Base-by-base conservation (phyloP, 805 yeast genomes). In the Lipomyces spencermartinsiae region DNA sequence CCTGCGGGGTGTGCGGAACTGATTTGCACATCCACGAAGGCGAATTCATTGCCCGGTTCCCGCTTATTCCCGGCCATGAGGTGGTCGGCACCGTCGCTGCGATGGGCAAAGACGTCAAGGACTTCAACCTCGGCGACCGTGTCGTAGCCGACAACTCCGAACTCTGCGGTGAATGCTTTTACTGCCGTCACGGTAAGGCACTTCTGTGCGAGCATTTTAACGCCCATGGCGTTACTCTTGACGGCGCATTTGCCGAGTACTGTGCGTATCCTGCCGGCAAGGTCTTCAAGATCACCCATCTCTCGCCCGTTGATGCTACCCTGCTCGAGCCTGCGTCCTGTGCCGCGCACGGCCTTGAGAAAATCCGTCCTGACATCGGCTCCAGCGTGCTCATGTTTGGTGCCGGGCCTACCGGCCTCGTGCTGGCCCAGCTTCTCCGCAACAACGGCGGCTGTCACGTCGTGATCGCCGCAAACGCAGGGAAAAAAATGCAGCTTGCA, bases 91-190 rank as follows among this genome's bases (percentile, higher is more conserved):
- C 55, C 10, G 71, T 69, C n/a, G 71, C 70, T 35, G 71, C 71
- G 10, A 25, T 67, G 34, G 71, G 71, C 56, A 62, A 63, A 25
- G 64, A 62, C 8, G 71, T 69, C 54, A 69, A 46, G 33, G 65
- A 51, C 10, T 67, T 69, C 56, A 29, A 33, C 33, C 8, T 69
- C 33, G 71, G 71, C 19, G 71, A 69, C 22, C 54, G 68, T 2
- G 71, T 69, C 2, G 71, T 69, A n/a, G 71, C 71, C 16, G 71
- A 69, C 33, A 69, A 69, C 58, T 69, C 71, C 7, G 71, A 69
- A 25, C 61, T 69, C 9, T 69, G 71, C 53, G 68, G 67, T 9
- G 67, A 67, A 46, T 69, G 71, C 61, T 69, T 69, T 58, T 69
- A 59, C 65, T 69, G 71, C 57, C 68, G 67, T 9, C 64, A 71